These are phyloP conservation scores for Scutellaria barbata DNA, from an alignment of 257 asterid genomes.

Conservation along the genomic window DNA sequence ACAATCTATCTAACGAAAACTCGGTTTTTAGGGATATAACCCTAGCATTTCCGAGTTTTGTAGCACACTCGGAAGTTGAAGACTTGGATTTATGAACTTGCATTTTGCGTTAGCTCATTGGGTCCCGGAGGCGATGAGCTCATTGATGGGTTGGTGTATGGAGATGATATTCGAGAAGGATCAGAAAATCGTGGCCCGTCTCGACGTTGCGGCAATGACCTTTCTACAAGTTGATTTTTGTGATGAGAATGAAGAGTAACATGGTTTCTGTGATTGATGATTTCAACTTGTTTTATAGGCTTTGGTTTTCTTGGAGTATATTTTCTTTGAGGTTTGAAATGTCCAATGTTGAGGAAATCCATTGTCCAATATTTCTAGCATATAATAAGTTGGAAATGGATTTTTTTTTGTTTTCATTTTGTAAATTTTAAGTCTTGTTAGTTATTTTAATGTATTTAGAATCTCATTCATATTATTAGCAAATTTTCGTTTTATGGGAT, in stretches of 20 bases:
- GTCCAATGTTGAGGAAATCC: slow-evolving; percentile 9
- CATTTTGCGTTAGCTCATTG: neutral
- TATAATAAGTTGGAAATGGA: slow-evolving; percentile 10
- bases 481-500: too few species aligned
- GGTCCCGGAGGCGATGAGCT: neutral
- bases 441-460: too few species aligned
- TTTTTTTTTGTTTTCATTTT: neutral
- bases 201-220: neutral
- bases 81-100: slow-evolving; percentile 55
- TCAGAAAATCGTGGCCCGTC: neutral
- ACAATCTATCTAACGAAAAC: neutral
- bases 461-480: too few species aligned
- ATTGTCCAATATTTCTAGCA: slow-evolving; percentile 1
- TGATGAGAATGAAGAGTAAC: slow-evolving; percentile 12
- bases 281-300: slow-evolving; percentile 11
- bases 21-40: slow-evolving; percentile 65
- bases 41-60: slow-evolving; percentile 82
- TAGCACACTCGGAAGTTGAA: slow-evolving; percentile 57
- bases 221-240: neutral
- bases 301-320: neutral
- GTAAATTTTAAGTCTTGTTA: neutral
- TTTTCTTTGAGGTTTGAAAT: slow-evolving; percentile 4
- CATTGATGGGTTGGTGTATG: neutral
- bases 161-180: neutral
- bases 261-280: slow-evolving; percentile 11